phyloP scores from a whole-genome alignment of 768 basidiomycete species.

The Tylopilus rubrobrunneus region DNA sequence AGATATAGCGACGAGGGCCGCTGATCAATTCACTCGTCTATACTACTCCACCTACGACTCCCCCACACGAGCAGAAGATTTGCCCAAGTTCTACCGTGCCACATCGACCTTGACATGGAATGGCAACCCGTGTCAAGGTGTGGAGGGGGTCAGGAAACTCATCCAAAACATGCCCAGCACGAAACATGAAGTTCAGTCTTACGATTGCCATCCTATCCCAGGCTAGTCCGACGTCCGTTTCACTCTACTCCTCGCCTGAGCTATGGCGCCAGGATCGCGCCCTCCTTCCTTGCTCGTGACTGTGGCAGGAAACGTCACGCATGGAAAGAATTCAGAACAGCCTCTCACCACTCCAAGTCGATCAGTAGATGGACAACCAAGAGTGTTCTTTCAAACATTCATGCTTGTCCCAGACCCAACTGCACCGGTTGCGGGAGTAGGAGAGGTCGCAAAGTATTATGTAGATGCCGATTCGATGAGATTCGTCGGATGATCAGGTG shows the following conservation, averaged over 20 bases:
- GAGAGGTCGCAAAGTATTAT: slow-evolving; percentile 80
- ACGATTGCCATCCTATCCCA: slow-evolving; percentile 88
- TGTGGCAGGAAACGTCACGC: slow-evolving; percentile 76
- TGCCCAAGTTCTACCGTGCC: slow-evolving; percentile 79
- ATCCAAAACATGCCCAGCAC: slow-evolving; percentile 72
- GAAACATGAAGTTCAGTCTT: slow-evolving; percentile 82
- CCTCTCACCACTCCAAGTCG: slow-evolving; percentile 45
- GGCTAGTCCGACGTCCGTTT: slow-evolving; percentile 39
- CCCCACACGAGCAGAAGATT: slow-evolving; percentile 64
- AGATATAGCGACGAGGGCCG: slow-evolving; percentile 80
- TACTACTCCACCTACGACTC: slow-evolving; percentile 85
- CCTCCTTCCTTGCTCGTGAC: slow-evolving; percentile 77
- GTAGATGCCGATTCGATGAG: slow-evolving; percentile 74
- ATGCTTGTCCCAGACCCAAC: slow-evolving; percentile 75
- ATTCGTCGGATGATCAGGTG: slow-evolving; percentile 62
- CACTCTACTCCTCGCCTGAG: slow-evolving; percentile 9
- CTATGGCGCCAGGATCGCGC: slow-evolving; percentile 51
- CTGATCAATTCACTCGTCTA: slow-evolving; percentile 77
- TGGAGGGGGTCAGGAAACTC: slow-evolving; percentile 62
- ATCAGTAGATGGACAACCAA: slow-evolving; percentile 70
- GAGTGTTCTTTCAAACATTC: slow-evolving; percentile 86
- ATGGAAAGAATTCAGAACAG: slow-evolving; percentile 61
- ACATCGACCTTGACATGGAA: slow-evolving; percentile 82
- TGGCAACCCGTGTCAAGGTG: slow-evolving; percentile 73
- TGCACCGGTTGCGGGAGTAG: slow-evolving; percentile 58